phyloP scores from a whole-genome alignment of 2,329 filamentous ascomycete species.

The Cladophialophora immunda region DNA sequence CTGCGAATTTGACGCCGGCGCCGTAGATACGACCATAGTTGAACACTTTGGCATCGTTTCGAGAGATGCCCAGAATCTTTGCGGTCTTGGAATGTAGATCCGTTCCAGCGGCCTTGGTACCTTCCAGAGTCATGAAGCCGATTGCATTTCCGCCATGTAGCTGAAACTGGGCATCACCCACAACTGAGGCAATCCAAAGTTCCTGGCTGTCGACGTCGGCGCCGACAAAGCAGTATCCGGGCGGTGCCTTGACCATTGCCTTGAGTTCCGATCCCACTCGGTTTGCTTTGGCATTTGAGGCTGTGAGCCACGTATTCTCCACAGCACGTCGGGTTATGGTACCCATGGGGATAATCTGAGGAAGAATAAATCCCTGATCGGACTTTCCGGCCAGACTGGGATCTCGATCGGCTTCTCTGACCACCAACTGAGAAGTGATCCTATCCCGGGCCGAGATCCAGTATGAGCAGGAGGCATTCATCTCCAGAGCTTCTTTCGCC shows the following conservation, averaged over 20 bases:
- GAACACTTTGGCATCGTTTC: slow-evolving; percentile 96
- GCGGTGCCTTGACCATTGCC: slow-evolving; percentile 91
- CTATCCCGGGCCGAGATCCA: slow-evolving; percentile 96
- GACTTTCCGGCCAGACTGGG: slow-evolving; percentile 39
- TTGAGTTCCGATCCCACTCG: slow-evolving; percentile 96
- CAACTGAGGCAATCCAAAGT: slow-evolving; percentile 94
- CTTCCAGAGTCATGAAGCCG: slow-evolving; percentile 98
- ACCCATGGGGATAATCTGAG: slow-evolving; percentile 97
- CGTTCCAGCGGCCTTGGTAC: slow-evolving; percentile 90
- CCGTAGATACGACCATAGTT: slow-evolving; percentile 99
- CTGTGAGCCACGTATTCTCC: slow-evolving; percentile 98
- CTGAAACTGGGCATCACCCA: slow-evolving; percentile 94
- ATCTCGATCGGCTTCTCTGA: slow-evolving; percentile 74
- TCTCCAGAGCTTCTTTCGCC: slow-evolving; percentile 93
- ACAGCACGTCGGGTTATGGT: slow-evolving; percentile 94
- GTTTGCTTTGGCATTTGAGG: slow-evolving; percentile 95
- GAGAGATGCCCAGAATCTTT: slow-evolving; percentile 87
- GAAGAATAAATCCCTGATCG: slow-evolving; percentile 83
- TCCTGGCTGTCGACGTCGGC: slow-evolving; percentile 98
- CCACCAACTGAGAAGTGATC: slow-evolving; percentile 94
- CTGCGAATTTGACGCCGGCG: slow-evolving; percentile 93
- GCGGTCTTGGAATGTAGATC: slow-evolving; percentile 95
- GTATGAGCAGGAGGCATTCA: slow-evolving; percentile 99
- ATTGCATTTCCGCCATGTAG: slow-evolving; percentile 96
- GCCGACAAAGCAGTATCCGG: slow-evolving; percentile 91